Evolutionary conservation across 176 grass and related monocot genomes (phyloP).

Genomic region (Triticum turgidum): DNA sequence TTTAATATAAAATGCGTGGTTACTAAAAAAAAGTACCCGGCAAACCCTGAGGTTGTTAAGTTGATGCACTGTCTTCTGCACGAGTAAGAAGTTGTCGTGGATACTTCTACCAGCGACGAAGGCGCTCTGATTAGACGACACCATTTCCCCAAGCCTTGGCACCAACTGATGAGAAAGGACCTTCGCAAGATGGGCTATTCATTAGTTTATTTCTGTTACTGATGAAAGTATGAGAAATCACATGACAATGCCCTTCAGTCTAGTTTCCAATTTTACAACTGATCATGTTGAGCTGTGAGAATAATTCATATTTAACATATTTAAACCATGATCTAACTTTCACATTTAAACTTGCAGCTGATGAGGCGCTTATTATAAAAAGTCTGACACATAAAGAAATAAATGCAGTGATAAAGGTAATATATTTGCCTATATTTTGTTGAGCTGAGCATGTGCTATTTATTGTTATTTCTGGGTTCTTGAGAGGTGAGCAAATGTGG

Average conservation of each 20-base stretch:
- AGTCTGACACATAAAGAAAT: slow-evolving; percentile 88
- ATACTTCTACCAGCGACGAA: too few species aligned
- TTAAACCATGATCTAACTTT: slow-evolving; percentile 14
- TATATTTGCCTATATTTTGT: slow-evolving; percentile 9
- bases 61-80: too few species aligned
- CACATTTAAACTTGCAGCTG: slow-evolving; percentile 59
- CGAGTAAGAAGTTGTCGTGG: too few species aligned
- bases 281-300: not conserved
- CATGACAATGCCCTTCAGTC: not conserved
- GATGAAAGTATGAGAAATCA: not conserved
- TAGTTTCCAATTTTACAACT: slow-evolving; percentile 13
- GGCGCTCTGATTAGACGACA: too few species aligned
- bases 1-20: too few species aligned
- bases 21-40: too few species aligned
- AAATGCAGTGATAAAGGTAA: slow-evolving; percentile 85
- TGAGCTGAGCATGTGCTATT: slow-evolving; percentile 25
- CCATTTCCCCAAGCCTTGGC: too few species aligned
- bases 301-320: not conserved
- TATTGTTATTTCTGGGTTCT: not conserved
- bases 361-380: slow-evolving; percentile 97
- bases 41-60: too few species aligned
- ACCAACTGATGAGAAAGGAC: not conserved
- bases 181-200: not conserved
- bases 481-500: not conserved
- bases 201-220: slow-evolving; percentile 17